phyloP scores from a whole-genome alignment of 208 protist genomes.

The Porcisia hertigi region DNA sequence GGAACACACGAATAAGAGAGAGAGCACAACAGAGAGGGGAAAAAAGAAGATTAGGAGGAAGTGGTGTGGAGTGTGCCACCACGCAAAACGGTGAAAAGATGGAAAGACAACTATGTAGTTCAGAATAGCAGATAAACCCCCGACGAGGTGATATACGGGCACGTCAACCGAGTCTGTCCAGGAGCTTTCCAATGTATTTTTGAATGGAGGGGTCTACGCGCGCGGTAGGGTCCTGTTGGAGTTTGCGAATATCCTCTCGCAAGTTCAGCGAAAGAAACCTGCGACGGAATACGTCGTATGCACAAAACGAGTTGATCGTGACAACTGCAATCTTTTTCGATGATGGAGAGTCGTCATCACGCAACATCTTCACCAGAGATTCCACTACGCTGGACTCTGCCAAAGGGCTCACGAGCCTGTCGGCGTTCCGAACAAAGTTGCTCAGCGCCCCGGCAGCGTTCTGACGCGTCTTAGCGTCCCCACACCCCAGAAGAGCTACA shows the following conservation, averaged over 20 bases:
- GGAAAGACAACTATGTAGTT: slow-evolving; percentile 15
- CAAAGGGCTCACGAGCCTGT: slow-evolving; percentile 62
- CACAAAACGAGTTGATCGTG: slow-evolving; percentile 90
- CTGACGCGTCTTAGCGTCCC: slow-evolving; percentile 94
- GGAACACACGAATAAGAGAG: background rate
- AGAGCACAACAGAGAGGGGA: background rate
- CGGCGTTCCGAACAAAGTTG: slow-evolving; percentile 94
- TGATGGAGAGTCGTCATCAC: slow-evolving; percentile 54
- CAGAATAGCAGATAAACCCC: slow-evolving; percentile 3
- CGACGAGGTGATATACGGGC: slow-evolving; percentile 3
- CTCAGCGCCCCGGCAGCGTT: slow-evolving; percentile 94
- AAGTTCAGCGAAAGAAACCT: slow-evolving; percentile 66
- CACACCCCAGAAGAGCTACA: slow-evolving; percentile 68
- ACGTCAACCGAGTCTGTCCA: slow-evolving; percentile 24
- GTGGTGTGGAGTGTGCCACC: background rate
- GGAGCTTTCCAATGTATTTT: slow-evolving; percentile 60
- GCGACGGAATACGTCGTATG: slow-evolving; percentile 77
- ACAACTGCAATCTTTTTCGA: slow-evolving; percentile 88
- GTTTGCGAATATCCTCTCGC: slow-evolving; percentile 47
- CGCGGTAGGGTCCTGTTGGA: slow-evolving; percentile 47
- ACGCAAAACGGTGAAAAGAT: background rate
- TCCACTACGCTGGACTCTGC: slow-evolving; percentile 71
- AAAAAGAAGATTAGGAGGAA: too few relatives aligned
- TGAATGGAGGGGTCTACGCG: slow-evolving; percentile 59
- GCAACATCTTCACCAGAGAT: slow-evolving; percentile 74